Base-by-base conservation (phyloP, 257 asterid genomes). In the Ligustrum vulgare region DNA sequence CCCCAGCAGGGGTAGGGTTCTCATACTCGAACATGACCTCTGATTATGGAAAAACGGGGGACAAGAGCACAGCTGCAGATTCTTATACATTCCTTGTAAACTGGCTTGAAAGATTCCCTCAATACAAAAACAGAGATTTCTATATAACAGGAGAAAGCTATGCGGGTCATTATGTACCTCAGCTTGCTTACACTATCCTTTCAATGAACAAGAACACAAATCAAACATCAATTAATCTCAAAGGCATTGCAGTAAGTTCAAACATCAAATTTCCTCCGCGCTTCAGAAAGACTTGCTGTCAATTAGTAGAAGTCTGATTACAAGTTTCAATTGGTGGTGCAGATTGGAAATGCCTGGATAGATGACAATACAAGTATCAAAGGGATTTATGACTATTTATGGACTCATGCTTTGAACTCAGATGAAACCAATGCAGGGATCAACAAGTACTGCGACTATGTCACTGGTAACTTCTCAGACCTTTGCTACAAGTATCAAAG, bases 31-130 rank as follows among this genome's bases (percentile, higher is more conserved):
- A 88, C 82, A 85, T 81, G 2, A 49, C 82, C 31, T 71, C 81
- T 2, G 84, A 81, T 47, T 75, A 81, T 4, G 34, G 67, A 67
- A 72, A 18, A 63, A 81, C 79, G 0, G 88, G 87, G 16, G 88
- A 85, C 32, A 64, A 77, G 1, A 70, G 69, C 8, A 83, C 88
- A 0, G 83, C 88, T 1, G 16, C n/a, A 7, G 91, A 87, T 75
- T 78, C 89, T 37, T 77, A 80, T 16, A 67, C 81, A 2, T 85
- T 84, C 64, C 79, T 86, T 1, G 74, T 83, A 34, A 87, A 80
- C 73, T 87, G 90, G 91, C 77, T 87, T 0, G 90, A 87, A 39
- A 78, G 90, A 35, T 87, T 87, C 69, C 88, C 84, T 2, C 80
- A 83, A 25, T 83, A 83, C 72, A 83, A 86, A 74, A 34, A 64